Base-by-base conservation (phyloP, 352 stramenopile species). In the Pythium biforme region DNA sequence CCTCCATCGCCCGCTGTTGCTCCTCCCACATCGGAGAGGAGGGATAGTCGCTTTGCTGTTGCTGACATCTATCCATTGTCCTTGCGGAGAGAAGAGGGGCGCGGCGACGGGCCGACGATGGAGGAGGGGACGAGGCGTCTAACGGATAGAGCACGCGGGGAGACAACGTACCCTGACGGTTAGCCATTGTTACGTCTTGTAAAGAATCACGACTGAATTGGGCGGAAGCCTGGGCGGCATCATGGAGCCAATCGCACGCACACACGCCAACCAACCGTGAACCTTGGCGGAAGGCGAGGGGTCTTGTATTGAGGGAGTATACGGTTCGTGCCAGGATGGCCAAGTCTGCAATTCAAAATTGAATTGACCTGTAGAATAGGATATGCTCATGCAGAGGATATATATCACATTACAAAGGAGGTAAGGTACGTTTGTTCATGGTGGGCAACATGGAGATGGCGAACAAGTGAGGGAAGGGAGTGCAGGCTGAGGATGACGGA, bases 131-230 rank as follows among this genome's bases (percentile, higher is more conserved):
- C 23, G 25, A 40, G 22, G 34, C 6, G 43, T 29, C 9, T 40
- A 40, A 4, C 34, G 29, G 34, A 40, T 34, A 34, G 5, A n/a
- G n/a, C n/a, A n/a, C n/a, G n/a, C n/a, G n/a, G n/a, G 34, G 34
- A 3, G 34, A 14, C 6, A 40, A 90, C 79, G 66, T 86, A 90
- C 79, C 82, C 77, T 78, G 34, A 40, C 34, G 70, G 66, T 69
- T 91, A 74, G 71, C 76, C 81, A 90, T 91, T 90, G 79, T 88
- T 92, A 71, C 70, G 87, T 88, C 76, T 83, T 87, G 55, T 75
- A 78, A 76, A 89, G 83, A 92, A 90, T 91, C 77, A 87, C 79
- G 83, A 92, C 77, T 90, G 83, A 60, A 49, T 56, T 23, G 34
- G 45, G 31, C 19, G 46, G 62, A 50, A 15, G 15, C 39, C 8